Conservation (phyloP, 1,284 basidiomycete genomes). For the Puccinia triticina region DNA sequence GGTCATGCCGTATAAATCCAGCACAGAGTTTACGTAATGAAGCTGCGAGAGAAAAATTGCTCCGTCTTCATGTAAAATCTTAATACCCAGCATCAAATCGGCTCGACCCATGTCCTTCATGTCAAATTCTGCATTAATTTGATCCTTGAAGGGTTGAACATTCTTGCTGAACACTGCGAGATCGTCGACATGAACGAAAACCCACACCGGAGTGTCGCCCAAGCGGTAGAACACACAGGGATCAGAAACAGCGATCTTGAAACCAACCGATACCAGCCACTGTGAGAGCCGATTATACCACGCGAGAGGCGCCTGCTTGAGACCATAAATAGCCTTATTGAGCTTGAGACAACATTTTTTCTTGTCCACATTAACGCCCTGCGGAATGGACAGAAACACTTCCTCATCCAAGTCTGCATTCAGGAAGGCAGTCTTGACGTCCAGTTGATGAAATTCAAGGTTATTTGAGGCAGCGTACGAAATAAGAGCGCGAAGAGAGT, state of each 20-base stretch:
- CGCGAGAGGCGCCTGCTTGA: conserved; percentile 7
- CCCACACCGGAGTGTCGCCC: background rate
- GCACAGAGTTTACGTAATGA: background rate
- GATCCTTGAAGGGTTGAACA: background rate
- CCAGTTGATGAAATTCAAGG: conserved; percentile 7
- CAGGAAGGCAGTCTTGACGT: background rate
- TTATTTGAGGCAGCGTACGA: background rate
- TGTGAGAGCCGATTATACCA: conserved; percentile 9
- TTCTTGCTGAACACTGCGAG: background rate
- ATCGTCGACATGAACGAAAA: background rate
- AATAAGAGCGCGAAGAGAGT: background rate
- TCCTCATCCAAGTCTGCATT: background rate
- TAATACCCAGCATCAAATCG: background rate
- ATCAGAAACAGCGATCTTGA: background rate
- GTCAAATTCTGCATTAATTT: background rate
- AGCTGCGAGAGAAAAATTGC: background rate
- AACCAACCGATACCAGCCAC: too few species aligned
- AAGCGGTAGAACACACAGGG: conserved; percentile 3
- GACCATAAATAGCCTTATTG: conserved; percentile 23
- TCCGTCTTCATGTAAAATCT: background rate
- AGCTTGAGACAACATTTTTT: background rate
- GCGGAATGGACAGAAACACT: too few species aligned
- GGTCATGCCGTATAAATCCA: too few species aligned
- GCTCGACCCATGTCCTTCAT: too few species aligned
- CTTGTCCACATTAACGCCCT: background rate